A percentile compares a stretch with the other conserved stretches of the same genome.
phyloP scores from a whole-genome alignment of 208 protist species.

The Trypanosoma caninum region DNA sequence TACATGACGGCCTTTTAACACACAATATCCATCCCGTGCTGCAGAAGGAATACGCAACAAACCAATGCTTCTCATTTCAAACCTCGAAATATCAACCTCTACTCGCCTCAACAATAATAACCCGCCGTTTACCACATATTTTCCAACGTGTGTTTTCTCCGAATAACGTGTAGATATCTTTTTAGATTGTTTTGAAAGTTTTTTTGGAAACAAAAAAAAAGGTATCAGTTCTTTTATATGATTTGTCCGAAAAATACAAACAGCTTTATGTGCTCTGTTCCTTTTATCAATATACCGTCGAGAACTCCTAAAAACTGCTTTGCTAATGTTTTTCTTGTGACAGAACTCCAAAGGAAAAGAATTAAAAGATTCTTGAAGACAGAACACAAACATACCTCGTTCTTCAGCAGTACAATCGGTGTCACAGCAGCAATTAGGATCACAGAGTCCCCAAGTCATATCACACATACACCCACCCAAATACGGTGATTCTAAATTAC shows the following conservation, averaged over 20 bases:
- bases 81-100: not conserved
- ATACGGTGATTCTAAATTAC: slow-evolving; percentile 72
- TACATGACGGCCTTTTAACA: slow-evolving; percentile 22
- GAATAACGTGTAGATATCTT: not conserved
- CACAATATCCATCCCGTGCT: slow-evolving; percentile 43
- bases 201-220: slow-evolving; percentile 65
- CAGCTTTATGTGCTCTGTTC: slow-evolving; percentile 26
- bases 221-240: slow-evolving; percentile 48
- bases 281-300: slow-evolving; percentile 44
- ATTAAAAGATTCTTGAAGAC: slow-evolving; percentile 48
- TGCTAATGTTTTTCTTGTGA: slow-evolving; percentile 25
- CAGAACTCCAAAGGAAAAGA: slow-evolving; percentile 56
- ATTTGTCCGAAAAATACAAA: slow-evolving; percentile 68
- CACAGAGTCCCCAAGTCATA: slow-evolving; percentile 55
- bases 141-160: not conserved
- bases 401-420: slow-evolving; percentile 41
- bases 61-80: slow-evolving; percentile 31
- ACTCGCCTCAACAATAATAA: slow-evolving; percentile 14
- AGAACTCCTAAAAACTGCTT: slow-evolving; percentile 42
- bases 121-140: slow-evolving; percentile 10
- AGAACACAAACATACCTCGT: slow-evolving; percentile 40
- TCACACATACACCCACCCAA: slow-evolving; percentile 77
- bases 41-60: slow-evolving; percentile 36
- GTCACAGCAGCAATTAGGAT: slow-evolving; percentile 80
- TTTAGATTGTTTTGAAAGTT: slow-evolving; percentile 27